Evolutionary conservation across 2,329 filamentous ascomycete species (phyloP).

Genomic region (Colletotrichum neosansevieriae): DNA sequence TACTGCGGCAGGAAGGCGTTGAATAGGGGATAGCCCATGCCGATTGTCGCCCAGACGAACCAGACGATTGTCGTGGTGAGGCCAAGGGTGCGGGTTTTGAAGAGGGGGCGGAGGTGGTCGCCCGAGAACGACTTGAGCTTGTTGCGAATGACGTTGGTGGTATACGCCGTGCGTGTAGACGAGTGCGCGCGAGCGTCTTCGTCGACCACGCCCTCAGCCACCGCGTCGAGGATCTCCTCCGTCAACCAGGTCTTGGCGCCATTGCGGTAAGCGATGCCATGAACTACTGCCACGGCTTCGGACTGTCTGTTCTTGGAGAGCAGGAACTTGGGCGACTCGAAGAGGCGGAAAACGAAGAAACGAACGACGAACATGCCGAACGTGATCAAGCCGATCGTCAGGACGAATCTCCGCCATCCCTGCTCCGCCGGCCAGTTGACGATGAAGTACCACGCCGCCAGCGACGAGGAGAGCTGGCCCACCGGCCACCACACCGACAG

Average conservation of each 20-base stretch:
- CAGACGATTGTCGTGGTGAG: conserved; percentile 70
- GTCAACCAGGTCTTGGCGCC: conserved; percentile 80
- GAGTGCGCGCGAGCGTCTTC: neutral
- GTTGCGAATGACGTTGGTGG: conserved; percentile 61
- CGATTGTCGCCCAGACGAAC: conserved; percentile 86
- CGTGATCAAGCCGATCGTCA: conserved; percentile 78
- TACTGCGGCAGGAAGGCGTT: conserved; percentile 93
- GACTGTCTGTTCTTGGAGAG: conserved; percentile 80
- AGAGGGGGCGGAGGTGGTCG: conserved; percentile 75
- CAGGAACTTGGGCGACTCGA: conserved; percentile 88
- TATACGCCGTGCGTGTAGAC: conserved; percentile 39
- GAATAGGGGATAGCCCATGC: conserved; percentile 89
- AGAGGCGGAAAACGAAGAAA: conserved; percentile 84
- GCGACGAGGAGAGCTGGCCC: conserved; percentile 79
- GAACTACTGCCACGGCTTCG: conserved; percentile 84
- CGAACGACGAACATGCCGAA: conserved; percentile 83
- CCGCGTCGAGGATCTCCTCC: conserved; percentile 72
- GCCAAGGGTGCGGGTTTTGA: conserved; percentile 65
- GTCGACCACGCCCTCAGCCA: conserved; percentile 54
- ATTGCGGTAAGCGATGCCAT: conserved; percentile 82
- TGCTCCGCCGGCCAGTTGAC: conserved; percentile 75
- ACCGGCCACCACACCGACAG: conserved; percentile 91
- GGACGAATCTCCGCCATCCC: conserved; percentile 82
- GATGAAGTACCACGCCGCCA: conserved; percentile 82
- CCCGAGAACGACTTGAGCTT: conserved; percentile 76